Percentiles rank a stretch among this genome's conserved stretches.
Evolutionary conservation across 2,329 filamentous ascomycete species (phyloP).

Genomic region (Ophiostoma sp.): DNA sequence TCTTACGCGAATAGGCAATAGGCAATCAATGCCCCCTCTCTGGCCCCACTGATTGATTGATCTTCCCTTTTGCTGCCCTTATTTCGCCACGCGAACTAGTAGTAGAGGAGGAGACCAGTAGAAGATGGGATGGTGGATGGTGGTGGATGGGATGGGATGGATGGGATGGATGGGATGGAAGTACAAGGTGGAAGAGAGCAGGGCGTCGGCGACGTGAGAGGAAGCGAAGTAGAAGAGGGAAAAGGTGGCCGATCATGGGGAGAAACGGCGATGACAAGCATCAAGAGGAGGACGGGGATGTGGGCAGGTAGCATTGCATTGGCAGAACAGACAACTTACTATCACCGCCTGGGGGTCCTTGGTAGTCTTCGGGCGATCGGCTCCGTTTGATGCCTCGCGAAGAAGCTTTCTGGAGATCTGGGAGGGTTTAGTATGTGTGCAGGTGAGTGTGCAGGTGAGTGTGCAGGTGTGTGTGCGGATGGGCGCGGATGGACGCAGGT

Average conservation of each 20-base stretch:
- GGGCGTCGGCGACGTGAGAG: neutral
- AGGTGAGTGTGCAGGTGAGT: constrained; percentile 18
- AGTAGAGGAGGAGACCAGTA: neutral
- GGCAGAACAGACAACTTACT: constrained; percentile 49
- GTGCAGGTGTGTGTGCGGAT: neutral
- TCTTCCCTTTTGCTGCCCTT: neutral
- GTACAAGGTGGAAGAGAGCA: neutral
- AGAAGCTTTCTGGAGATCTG: constrained; percentile 30
- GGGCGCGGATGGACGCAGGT: neutral
- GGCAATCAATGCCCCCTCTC: constrained; percentile 4
- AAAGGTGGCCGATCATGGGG: constrained; percentile 28
- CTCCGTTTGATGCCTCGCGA: constrained; percentile 69
- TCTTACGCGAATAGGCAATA: constrained; percentile 14
- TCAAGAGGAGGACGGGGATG: constrained; percentile 18
- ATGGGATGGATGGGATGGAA: neutral
- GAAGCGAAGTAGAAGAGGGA: constrained; percentile 26
- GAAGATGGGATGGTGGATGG: constrained; percentile 14
- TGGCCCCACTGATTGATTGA: neutral
- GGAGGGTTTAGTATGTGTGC: neutral
- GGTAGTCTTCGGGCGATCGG: constrained; percentile 65
- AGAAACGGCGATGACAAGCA: constrained; percentile 12
- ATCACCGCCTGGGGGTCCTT: constrained; percentile 62
- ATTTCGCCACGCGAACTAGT: constrained; percentile 12
- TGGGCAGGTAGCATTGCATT: no score
- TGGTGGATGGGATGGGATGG: neutral